phyloP scores from a whole-genome alignment of 257 asterid genomes.

The Salvia splendens region DNA sequence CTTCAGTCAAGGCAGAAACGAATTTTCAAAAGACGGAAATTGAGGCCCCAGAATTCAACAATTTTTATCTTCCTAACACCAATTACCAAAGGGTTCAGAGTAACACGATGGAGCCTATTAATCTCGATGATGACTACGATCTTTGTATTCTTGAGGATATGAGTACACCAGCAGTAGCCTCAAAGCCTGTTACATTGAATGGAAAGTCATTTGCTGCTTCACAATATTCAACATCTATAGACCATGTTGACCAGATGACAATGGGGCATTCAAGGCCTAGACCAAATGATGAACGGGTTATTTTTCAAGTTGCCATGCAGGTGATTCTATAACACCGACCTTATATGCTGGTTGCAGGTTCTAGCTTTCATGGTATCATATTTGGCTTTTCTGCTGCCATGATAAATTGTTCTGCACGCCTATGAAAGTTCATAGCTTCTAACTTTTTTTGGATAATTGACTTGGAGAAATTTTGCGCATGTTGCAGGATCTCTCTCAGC shows the following conservation, averaged over 20 bases:
- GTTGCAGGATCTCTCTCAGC: constrained; percentile 56
- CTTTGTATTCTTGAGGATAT: constrained; percentile 67
- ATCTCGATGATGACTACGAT: constrained; percentile 59
- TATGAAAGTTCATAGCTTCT: background rate
- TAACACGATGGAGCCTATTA: constrained; percentile 34
- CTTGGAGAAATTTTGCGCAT: constrained; percentile 19
- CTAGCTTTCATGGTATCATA: too few species aligned
- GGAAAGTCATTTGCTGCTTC: constrained; percentile 42
- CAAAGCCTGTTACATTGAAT: constrained; percentile 37
- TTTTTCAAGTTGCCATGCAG: constrained; percentile 72
- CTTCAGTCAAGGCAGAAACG: constrained; percentile 38
- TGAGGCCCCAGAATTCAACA: constrained; percentile 33
- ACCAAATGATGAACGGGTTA: constrained; percentile 56
- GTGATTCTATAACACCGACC: constrained; percentile 36
- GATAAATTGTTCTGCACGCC: too few species aligned
- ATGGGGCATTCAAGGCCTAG: constrained; percentile 47
- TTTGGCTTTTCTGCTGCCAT: too few species aligned
- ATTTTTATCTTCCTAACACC: constrained; percentile 31
- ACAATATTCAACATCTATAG: constrained; percentile 35
- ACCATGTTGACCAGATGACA: constrained; percentile 35
- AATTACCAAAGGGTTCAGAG: constrained; percentile 40
- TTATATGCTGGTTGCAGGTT: too few species aligned
- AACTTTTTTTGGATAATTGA: constrained; percentile 19
- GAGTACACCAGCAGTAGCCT: constrained; percentile 55
- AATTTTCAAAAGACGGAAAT: constrained; percentile 31